These are phyloP conservation scores for Crithidia sp. DNA, from an alignment of 208 protist genomes.

Conservation along the genomic window DNA sequence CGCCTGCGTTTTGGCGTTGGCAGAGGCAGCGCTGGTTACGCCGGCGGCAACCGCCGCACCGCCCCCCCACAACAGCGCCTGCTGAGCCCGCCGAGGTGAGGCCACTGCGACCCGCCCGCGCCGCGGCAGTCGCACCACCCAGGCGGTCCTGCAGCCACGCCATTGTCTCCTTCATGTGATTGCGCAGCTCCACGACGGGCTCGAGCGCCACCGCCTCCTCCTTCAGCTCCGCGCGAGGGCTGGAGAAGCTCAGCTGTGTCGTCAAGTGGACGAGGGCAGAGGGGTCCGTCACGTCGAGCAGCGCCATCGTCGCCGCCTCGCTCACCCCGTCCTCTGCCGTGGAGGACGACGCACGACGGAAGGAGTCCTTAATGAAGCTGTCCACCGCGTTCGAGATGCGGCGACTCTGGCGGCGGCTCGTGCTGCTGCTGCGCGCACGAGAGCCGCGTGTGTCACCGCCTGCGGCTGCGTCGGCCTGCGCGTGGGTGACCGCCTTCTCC, in stretches of 20 bases:
- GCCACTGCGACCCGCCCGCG: background rate
- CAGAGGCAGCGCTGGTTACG: background rate
- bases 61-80: background rate
- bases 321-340: conserved; percentile 7
- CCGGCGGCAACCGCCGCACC: background rate
- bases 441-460: background rate
- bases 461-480: conserved; percentile 1
- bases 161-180: conserved; percentile 30
- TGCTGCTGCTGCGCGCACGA: conserved; percentile 9
- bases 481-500: conserved; percentile 17
- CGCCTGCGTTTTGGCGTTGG: conserved; percentile 6
- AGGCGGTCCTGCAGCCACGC: conserved; percentile 28
- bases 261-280: conserved; percentile 31
- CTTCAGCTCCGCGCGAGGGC: conserved; percentile 58
- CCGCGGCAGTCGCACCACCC: conserved; percentile 1
- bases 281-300: conserved; percentile 47
- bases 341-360: conserved; percentile 8
- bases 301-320: conserved; percentile 8
- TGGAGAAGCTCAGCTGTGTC: conserved; percentile 51
- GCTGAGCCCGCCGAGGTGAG: background rate
- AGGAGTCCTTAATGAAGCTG: conserved; percentile 11
- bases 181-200: conserved; percentile 36
- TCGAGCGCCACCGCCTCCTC: conserved; percentile 38
- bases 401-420: conserved; percentile 13
- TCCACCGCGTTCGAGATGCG: conserved; percentile 4